A percentile compares a stretch with the other conserved stretches of the same genome.
Conservation (phyloP, 2,329 filamentous ascomycete genomes). For the Madurella fahalii region DNA sequence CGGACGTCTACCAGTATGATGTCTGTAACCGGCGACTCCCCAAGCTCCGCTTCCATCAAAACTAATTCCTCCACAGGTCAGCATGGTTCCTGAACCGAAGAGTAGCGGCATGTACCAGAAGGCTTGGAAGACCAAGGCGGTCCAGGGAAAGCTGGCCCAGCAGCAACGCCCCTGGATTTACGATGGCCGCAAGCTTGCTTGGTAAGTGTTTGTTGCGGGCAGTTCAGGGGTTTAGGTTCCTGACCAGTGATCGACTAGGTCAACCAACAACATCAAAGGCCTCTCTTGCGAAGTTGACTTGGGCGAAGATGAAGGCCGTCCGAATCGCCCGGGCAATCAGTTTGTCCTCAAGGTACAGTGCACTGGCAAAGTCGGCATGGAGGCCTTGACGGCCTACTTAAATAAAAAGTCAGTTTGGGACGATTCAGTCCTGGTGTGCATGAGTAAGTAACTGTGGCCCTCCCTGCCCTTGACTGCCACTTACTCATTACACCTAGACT, state of each 20-base stretch:
- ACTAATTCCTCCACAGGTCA: too few relatives aligned
- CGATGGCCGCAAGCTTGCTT: slow-evolving; percentile 82
- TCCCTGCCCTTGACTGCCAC: not conserved
- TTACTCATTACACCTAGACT: slow-evolving; percentile 46
- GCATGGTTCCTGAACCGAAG: slow-evolving; percentile 57
- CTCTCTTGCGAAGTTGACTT: slow-evolving; percentile 64
- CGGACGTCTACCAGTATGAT: slow-evolving; percentile 77
- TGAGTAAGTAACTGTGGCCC: slow-evolving; percentile 51
- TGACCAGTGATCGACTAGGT: slow-evolving; percentile 29
- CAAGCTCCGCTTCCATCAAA: not conserved
- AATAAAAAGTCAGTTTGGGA: slow-evolving; percentile 56
- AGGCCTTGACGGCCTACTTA: slow-evolving; percentile 63
- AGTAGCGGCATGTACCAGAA: slow-evolving; percentile 63
- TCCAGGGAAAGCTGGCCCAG: slow-evolving; percentile 52
- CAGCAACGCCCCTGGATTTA: slow-evolving; percentile 60
- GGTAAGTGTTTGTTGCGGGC: slow-evolving; percentile 40
- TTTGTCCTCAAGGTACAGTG: slow-evolving; percentile 60
- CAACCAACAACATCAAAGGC: slow-evolving; percentile 38
- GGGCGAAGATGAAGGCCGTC: slow-evolving; percentile 54
- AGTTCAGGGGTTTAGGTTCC: not conserved
- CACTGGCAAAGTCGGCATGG: slow-evolving; percentile 66
- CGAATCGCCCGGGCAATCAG: slow-evolving; percentile 38
- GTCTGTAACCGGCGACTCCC: slow-evolving; percentile 47
- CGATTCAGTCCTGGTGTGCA: slow-evolving; percentile 66
- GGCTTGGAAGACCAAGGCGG: slow-evolving; percentile 64